Evolutionary conservation across 1,284 basidiomycete species (phyloP).

Genomic region (Cryptococcus depauperatus): DNA sequence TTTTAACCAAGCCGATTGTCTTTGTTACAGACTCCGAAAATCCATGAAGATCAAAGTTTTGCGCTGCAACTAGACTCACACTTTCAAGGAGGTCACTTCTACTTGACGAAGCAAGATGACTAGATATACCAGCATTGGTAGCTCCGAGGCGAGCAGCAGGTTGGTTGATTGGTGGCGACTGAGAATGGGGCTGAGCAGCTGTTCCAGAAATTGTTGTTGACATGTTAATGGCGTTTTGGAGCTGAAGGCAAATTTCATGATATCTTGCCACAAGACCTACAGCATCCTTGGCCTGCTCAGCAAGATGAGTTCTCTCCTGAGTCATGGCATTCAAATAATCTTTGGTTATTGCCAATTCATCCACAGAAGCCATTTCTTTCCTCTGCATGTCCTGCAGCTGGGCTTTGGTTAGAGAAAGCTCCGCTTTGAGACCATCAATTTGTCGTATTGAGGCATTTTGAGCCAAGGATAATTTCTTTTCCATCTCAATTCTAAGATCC

Average conservation of each 20-base stretch:
- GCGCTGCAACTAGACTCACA: conserved; percentile 30
- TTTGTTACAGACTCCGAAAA: conserved; percentile 73
- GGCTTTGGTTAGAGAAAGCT: conserved; percentile 41
- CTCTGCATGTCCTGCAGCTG: conserved; percentile 40
- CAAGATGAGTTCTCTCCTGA: conserved; percentile 28
- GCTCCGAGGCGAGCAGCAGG: not conserved
- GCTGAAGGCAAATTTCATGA: conserved; percentile 35
- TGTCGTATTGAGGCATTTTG: conserved; percentile 40
- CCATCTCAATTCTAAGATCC: conserved; percentile 30
- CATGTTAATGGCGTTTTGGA: conserved; percentile 35
- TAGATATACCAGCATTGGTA: not conserved
- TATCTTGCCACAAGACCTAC: conserved; percentile 36
- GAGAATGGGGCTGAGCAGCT: conserved; percentile 15
- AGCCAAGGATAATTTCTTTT: conserved; percentile 36
- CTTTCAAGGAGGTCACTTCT: conserved; percentile 28
- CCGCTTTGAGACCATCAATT: conserved; percentile 43
- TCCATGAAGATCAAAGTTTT: conserved; percentile 69
- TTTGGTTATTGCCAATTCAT: conserved; percentile 38
- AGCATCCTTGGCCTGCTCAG: conserved; percentile 34
- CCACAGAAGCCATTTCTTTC: conserved; percentile 35
- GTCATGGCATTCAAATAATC: conserved; percentile 25
- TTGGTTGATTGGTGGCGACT: conserved; percentile 6
- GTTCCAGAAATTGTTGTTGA: conserved; percentile 40
- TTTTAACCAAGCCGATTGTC: conserved; percentile 75
- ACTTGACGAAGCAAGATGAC: not conserved